These are phyloP conservation scores for Penicillium robsamsonii DNA, from an alignment of 495 filamentous ascomycete species.

Conservation along the genomic window DNA sequence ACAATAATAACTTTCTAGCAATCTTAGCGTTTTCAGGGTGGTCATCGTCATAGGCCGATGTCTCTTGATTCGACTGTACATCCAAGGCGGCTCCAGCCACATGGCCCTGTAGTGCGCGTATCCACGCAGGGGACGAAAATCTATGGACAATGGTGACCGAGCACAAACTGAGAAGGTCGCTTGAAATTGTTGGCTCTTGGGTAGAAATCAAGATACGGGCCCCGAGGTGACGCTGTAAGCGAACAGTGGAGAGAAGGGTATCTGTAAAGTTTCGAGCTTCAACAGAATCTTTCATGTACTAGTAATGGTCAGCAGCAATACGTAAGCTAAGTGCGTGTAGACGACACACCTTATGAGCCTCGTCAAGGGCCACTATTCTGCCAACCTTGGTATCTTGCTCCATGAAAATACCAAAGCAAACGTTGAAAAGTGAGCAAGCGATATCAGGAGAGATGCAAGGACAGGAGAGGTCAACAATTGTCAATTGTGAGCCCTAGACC, in stretches of 20 bases:
- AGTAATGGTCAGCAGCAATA: neutral
- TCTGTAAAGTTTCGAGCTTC: conserved; percentile 55
- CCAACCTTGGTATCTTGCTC: conserved; percentile 45
- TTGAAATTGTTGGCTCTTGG: conserved; percentile 74
- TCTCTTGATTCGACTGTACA: no score
- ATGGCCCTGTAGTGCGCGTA: no score
- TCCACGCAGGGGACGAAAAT: conserved; percentile 71
- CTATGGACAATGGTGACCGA: conserved; percentile 70
- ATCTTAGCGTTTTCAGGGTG: no score
- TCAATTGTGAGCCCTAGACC: conserved; percentile 35
- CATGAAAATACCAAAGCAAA: conserved; percentile 60
- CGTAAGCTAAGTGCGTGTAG: neutral
- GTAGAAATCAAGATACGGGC: conserved; percentile 68
- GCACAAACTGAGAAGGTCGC: conserved; percentile 65
- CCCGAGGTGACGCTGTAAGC: conserved; percentile 70
- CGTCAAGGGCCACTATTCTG: conserved; percentile 57
- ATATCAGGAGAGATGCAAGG: conserved; percentile 63
- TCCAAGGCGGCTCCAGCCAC: no score
- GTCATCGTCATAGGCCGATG: no score
- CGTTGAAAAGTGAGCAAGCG: conserved; percentile 67
- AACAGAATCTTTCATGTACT: conserved; percentile 47
- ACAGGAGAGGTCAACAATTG: conserved; percentile 71
- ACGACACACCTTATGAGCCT: conserved; percentile 54
- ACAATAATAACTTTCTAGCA: no score
- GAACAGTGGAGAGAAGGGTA: conserved; percentile 60